These are phyloP conservation scores for Paulownia fortunei DNA, from an alignment of 257 asterid genomes.

Conservation along the genomic window DNA sequence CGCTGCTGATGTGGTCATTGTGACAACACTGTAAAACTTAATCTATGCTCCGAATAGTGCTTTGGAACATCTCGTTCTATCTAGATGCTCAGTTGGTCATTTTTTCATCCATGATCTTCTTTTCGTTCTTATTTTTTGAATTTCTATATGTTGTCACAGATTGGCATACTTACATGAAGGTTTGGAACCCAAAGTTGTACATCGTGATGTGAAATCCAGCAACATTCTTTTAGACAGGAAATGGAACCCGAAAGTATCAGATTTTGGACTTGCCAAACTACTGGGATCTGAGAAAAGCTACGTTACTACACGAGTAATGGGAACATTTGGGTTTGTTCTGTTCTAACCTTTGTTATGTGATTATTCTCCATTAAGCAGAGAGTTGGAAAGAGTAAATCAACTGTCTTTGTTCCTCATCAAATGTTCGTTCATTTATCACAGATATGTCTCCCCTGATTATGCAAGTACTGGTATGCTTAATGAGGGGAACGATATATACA, in stretches of 20 bases:
- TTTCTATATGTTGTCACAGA: constrained; percentile 45
- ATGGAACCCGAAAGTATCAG: constrained; percentile 94
- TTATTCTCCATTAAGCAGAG: background rate
- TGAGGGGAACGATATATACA: constrained; percentile 91
- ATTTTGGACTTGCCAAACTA: constrained; percentile 95
- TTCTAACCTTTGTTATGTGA: constrained; percentile 24
- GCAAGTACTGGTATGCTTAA: constrained; percentile 99
- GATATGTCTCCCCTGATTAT: constrained; percentile 98
- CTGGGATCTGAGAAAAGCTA: constrained; percentile 90
- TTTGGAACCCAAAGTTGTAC: constrained; percentile 97
- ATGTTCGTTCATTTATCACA: constrained; percentile 40
- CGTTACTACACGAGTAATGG: constrained; percentile 99
- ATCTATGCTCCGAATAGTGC: background rate
- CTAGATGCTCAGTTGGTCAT: background rate
- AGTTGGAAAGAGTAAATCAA: background rate
- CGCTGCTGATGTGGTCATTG: constrained; percentile 2
- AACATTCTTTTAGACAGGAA: constrained; percentile 89
- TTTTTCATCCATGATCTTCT: constrained; percentile 9
- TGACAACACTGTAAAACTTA: background rate
- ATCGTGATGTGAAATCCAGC: constrained; percentile 98
- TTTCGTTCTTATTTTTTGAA: background rate
- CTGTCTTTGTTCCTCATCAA: constrained; percentile 7
- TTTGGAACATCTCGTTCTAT: background rate
- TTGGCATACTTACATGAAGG: constrained; percentile 98
- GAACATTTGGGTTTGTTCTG: constrained; percentile 90